These are phyloP conservation scores for Myriangium duriaei DNA, from an alignment of 2,329 filamentous ascomycete species.

Conservation along the genomic window DNA sequence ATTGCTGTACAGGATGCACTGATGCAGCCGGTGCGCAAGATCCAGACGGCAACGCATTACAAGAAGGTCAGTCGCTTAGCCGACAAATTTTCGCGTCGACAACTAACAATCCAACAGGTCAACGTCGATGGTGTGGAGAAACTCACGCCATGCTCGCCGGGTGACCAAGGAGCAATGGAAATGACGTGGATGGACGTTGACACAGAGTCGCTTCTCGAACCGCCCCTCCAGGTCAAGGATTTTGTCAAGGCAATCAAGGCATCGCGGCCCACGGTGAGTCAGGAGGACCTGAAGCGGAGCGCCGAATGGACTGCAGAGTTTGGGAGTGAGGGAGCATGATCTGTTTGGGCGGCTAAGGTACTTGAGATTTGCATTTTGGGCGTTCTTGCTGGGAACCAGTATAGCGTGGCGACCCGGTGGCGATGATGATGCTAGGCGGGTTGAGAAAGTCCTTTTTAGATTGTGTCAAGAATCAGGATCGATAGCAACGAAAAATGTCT, in stretches of 20 bases:
- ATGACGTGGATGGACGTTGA: slow-evolving; percentile 90
- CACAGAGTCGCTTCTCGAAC: slow-evolving; percentile 73
- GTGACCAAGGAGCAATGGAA: slow-evolving; percentile 71
- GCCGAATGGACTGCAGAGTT: slow-evolving; percentile 94
- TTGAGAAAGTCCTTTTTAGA: no score
- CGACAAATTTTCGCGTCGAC: background rate
- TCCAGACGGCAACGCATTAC: slow-evolving; percentile 95
- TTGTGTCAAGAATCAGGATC: no score
- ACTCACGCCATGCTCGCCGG: slow-evolving; percentile 85
- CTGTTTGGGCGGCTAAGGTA: no score
- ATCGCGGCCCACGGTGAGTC: slow-evolving; percentile 78
- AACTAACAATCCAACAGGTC: slow-evolving; percentile 39
- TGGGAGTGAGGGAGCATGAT: slow-evolving; percentile 70
- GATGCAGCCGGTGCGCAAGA: slow-evolving; percentile 95
- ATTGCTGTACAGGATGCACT: slow-evolving; percentile 93
- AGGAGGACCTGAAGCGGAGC: slow-evolving; percentile 71
- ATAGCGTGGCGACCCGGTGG: no score
- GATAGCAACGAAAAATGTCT: no score
- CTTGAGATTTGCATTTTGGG: no score
- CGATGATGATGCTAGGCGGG: no score
- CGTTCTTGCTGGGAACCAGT: no score
- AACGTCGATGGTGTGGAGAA: slow-evolving; percentile 53
- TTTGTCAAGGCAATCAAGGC: slow-evolving; percentile 86
- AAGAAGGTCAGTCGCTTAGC: slow-evolving; percentile 55
- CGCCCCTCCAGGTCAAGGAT: slow-evolving; percentile 75